These are phyloP conservation scores for Tolypocladium capitatum DNA, from an alignment of 2,329 filamentous ascomycete species.

Conservation along the genomic window DNA sequence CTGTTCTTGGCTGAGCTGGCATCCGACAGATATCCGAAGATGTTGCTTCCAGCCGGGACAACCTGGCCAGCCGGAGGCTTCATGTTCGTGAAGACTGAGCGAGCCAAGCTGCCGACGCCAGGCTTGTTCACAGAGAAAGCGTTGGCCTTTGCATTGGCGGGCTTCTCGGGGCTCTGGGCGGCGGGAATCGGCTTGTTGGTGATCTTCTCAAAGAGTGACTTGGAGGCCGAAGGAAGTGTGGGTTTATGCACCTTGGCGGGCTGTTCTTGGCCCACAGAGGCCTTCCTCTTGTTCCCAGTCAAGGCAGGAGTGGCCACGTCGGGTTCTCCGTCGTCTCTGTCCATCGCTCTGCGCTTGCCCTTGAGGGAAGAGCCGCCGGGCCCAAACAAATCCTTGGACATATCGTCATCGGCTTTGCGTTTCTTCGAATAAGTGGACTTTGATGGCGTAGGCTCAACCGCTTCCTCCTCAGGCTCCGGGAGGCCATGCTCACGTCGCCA, in stretches of 20 bases:
- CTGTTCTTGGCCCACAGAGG: conserved; percentile 30
- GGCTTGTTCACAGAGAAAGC: conserved; percentile 22
- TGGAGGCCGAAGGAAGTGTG: conserved; percentile 35
- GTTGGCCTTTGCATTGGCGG: conserved; percentile 17
- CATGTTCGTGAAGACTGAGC: conserved; percentile 28
- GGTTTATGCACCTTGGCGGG: conserved; percentile 38
- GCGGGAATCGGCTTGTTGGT: conserved; percentile 31
- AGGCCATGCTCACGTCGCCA: conserved; percentile 45
- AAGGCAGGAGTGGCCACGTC: conserved; percentile 12
- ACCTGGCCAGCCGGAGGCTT: conserved; percentile 17
- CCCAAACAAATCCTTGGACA: conserved; percentile 23
- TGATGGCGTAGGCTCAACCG: conserved; percentile 15
- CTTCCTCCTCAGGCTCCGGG: conserved; percentile 34
- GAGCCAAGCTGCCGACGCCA: conserved; percentile 23
- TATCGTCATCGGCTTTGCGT: conserved; percentile 43
- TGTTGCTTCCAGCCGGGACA: conserved; percentile 27
- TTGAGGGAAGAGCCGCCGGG: conserved; percentile 21
- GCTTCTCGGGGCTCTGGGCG: conserved; percentile 12
- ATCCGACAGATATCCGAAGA: conserved; percentile 48
- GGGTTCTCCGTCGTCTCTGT: conserved; percentile 23
- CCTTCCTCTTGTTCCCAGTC: conserved; percentile 40
- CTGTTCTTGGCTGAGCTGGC: conserved; percentile 41
- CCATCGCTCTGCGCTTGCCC: conserved; percentile 36
- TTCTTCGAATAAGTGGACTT: conserved; percentile 27
- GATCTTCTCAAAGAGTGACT: conserved; percentile 43